Evolutionary conservation across 2,329 filamentous ascomycete genomes (phyloP).

Genomic region (Massarina eburnea): DNA sequence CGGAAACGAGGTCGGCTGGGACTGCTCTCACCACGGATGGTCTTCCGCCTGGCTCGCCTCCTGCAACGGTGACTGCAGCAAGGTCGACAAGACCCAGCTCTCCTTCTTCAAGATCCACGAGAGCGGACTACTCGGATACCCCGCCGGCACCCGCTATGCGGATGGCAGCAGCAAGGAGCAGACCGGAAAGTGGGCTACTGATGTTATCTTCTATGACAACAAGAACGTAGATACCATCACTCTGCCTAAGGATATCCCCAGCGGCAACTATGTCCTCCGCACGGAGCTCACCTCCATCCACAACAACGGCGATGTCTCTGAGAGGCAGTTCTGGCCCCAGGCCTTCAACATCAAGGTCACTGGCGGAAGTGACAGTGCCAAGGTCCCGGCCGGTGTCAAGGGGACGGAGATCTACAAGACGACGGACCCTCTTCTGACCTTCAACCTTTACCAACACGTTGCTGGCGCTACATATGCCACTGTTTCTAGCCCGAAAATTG

Average conservation of each 20-base stretch:
- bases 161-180: constrained; percentile 21
- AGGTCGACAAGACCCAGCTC: constrained; percentile 32
- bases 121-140: constrained; percentile 29
- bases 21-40: constrained; percentile 38
- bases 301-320: constrained; percentile 34
- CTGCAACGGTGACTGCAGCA: constrained; percentile 37
- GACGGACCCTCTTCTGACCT: constrained; percentile 29
- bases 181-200: constrained; percentile 36
- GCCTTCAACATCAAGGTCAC: constrained; percentile 39
- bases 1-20: constrained; percentile 31
- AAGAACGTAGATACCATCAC: constrained; percentile 33
- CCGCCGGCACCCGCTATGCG: constrained; percentile 26
- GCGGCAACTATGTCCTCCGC: constrained; percentile 39
- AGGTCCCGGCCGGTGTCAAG: constrained; percentile 29
- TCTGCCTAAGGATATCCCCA: constrained; percentile 35
- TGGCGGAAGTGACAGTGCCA: constrained; percentile 26
- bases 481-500: constrained; percentile 25
- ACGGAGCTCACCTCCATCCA: constrained; percentile 39
- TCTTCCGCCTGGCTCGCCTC: constrained; percentile 35
- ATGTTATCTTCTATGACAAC: constrained; percentile 39
- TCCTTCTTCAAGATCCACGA: constrained; percentile 41
- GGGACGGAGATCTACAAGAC: constrained; percentile 33
- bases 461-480: constrained; percentile 23
- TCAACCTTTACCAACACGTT: constrained; percentile 34
- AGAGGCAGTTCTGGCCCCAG: constrained; percentile 41